phyloP scores from a whole-genome alignment of 2,329 filamentous ascomycete genomes.

The Aspergillus sp. region DNA sequence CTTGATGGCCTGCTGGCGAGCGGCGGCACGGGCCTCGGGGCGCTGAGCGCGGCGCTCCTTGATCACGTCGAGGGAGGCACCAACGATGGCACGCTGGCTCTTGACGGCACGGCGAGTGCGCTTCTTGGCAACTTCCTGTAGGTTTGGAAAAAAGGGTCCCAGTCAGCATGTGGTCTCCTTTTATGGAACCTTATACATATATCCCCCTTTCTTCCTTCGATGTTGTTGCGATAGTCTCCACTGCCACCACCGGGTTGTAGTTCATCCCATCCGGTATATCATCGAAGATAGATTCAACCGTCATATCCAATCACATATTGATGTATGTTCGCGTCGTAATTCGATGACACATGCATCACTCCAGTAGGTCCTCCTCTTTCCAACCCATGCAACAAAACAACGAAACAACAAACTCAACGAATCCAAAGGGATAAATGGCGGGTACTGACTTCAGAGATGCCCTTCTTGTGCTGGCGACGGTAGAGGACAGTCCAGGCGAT shows the following conservation, averaged over 20 bases:
- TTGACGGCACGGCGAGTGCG: slow-evolving; percentile 97
- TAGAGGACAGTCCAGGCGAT: slow-evolving; percentile 98
- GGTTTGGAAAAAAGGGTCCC: slow-evolving; percentile 38
- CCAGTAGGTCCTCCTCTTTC: background rate
- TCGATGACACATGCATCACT: background rate
- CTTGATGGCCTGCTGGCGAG: slow-evolving; percentile 87
- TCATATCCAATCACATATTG: background rate
- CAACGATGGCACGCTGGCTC: slow-evolving; percentile 97
- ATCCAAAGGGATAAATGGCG: slow-evolving; percentile 23
- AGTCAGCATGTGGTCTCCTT: slow-evolving; percentile 27
- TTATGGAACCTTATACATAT: background rate
- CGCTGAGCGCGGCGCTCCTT: slow-evolving; percentile 96
- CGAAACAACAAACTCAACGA: slow-evolving; percentile 25
- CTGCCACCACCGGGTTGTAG: background rate
- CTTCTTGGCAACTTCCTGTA: slow-evolving; percentile 99
- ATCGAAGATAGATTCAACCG: background rate
- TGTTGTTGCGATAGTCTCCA: too few relatives aligned
- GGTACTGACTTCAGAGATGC: slow-evolving; percentile 95
- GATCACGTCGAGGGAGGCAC: slow-evolving; percentile 99
- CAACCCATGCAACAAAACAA: slow-evolving; percentile 10
- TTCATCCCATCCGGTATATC: background rate
- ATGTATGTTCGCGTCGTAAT: background rate
- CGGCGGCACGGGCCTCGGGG: slow-evolving; percentile 91
- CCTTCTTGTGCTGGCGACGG: slow-evolving; percentile 99
- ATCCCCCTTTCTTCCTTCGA: too few relatives aligned